Evolutionary conservation across 2,329 filamentous ascomycete species (phyloP).

Genomic region (Fusarium sp.): DNA sequence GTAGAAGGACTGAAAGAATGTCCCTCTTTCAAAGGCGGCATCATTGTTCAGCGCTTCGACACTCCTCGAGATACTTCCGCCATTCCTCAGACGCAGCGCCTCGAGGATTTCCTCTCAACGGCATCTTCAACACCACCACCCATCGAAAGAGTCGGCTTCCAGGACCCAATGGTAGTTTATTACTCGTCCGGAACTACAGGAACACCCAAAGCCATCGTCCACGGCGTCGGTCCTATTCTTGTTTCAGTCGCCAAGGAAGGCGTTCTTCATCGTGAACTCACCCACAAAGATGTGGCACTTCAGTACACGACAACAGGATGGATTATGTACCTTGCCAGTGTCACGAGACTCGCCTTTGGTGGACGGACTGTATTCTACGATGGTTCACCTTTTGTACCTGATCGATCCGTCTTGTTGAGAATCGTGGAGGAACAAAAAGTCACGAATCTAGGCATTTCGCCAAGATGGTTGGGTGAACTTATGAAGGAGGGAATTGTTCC

Average conservation of each 20-base stretch:
- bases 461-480: slow-evolving; percentile 80
- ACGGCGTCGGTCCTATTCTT: slow-evolving; percentile 74
- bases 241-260: slow-evolving; percentile 69
- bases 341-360: slow-evolving; percentile 70
- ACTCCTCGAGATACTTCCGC: slow-evolving; percentile 67
- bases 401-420: slow-evolving; percentile 70
- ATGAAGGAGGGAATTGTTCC: slow-evolving; percentile 72
- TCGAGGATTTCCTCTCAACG: slow-evolving; percentile 57
- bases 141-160: slow-evolving; percentile 73
- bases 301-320: slow-evolving; percentile 79
- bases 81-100: slow-evolving; percentile 61
- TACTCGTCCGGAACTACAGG: slow-evolving; percentile 87
- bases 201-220: slow-evolving; percentile 86
- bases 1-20: slow-evolving; percentile 71
- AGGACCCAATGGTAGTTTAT: slow-evolving; percentile 80
- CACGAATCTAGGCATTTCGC: slow-evolving; percentile 80
- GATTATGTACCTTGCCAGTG: slow-evolving; percentile 84
- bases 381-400: slow-evolving; percentile 81
- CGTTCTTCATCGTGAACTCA: slow-evolving; percentile 59
- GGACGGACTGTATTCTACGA: slow-evolving; percentile 79
- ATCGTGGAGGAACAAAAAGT: slow-evolving; percentile 72
- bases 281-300: slow-evolving; percentile 55
- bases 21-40: slow-evolving; percentile 68
- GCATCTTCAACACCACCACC: slow-evolving; percentile 52
- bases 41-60: slow-evolving; percentile 75